Conservation (phyloP, 208 protist genomes). For the Leishmania arabica region DNA sequence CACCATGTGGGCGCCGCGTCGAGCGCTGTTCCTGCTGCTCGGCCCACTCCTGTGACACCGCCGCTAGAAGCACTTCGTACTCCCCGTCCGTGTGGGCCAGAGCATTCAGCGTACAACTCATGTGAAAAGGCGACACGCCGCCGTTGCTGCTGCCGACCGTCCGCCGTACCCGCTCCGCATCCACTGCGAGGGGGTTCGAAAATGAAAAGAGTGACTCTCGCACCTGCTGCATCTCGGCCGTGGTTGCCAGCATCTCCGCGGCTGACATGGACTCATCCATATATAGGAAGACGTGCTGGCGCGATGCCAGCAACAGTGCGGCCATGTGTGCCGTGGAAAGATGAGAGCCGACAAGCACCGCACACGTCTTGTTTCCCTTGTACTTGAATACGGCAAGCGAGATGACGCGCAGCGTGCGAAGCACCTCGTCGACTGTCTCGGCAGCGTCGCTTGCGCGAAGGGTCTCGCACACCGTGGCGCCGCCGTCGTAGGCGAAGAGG, state of each 20-base stretch:
- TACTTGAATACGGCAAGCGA: conserved; percentile 45
- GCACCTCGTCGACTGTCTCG: conserved; percentile 27
- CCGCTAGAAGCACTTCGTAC: conserved; percentile 18
- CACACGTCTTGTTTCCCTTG: conserved; percentile 21
- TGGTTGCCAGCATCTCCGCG: conserved; percentile 25
- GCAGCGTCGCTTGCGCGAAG: conserved; percentile 23
- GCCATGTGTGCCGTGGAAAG: conserved; percentile 48
- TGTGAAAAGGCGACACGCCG: conserved; percentile 1
- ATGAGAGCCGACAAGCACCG: conserved; percentile 30
- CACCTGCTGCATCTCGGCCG: conserved; percentile 36
- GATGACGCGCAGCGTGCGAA: conserved; percentile 32
- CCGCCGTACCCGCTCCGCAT: conserved; percentile 6
- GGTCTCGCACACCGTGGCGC: conserved; percentile 37
- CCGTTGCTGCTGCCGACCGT: not conserved
- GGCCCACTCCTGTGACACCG: conserved; percentile 13
- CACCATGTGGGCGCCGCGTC: not conserved
- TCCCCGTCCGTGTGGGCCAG: conserved; percentile 36
- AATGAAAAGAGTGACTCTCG: conserved; percentile 28
- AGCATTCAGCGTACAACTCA: conserved; percentile 34
- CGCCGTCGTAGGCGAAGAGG: conserved; percentile 57
- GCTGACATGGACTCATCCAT: conserved; percentile 35
- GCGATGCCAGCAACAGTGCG: conserved; percentile 31
- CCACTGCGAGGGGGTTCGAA: not conserved
- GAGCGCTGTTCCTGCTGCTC: conserved; percentile 5
- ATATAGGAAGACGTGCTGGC: conserved; percentile 42